These are phyloP conservation scores for Lomentospora prolificans DNA, from an alignment of 2,329 filamentous ascomycete species.

Conservation along the genomic window DNA sequence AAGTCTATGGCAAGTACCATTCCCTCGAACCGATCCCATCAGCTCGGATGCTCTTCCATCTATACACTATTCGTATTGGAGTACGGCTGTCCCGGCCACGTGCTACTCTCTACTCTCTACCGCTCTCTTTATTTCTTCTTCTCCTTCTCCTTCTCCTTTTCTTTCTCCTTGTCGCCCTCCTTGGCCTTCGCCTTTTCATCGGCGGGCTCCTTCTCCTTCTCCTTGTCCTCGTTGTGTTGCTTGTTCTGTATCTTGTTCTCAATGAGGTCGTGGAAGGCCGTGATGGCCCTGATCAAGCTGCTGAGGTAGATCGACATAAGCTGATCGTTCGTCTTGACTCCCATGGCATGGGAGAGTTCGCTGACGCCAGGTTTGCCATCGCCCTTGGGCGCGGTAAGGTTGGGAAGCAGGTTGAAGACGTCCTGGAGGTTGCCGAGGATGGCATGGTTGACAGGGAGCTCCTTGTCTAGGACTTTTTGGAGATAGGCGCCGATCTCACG, in stretches of 20 bases:
- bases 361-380: slow-evolving; percentile 51
- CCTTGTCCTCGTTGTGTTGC: slow-evolving; percentile 93
- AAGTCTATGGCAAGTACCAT: slow-evolving; percentile 12
- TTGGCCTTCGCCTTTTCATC: slow-evolving; percentile 53
- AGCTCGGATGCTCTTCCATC: background rate
- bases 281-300: slow-evolving; percentile 93
- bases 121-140: slow-evolving; percentile 33
- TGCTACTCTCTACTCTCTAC: background rate
- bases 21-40: slow-evolving; percentile 9
- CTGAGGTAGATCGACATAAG: slow-evolving; percentile 97
- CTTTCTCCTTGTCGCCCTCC: slow-evolving; percentile 31
- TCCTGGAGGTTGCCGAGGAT: slow-evolving; percentile 98
- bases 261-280: slow-evolving; percentile 96
- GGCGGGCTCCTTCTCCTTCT: slow-evolving; percentile 66
- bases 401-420: slow-evolving; percentile 95
- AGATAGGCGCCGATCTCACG: slow-evolving; percentile 94
- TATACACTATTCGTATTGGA: background rate
- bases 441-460: slow-evolving; percentile 91
- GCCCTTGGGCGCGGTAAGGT: slow-evolving; percentile 74
- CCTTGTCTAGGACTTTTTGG: slow-evolving; percentile 86
- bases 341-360: slow-evolving; percentile 93
- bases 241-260: slow-evolving; percentile 99
- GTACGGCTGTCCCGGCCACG: background rate
- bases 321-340: slow-evolving; percentile 98
- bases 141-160: slow-evolving; percentile 40